A percentile compares a stretch with the other conserved stretches of the same genome.
Conservation (phyloP, 257 asterid species). For the Anisodus acutangulus region DNA sequence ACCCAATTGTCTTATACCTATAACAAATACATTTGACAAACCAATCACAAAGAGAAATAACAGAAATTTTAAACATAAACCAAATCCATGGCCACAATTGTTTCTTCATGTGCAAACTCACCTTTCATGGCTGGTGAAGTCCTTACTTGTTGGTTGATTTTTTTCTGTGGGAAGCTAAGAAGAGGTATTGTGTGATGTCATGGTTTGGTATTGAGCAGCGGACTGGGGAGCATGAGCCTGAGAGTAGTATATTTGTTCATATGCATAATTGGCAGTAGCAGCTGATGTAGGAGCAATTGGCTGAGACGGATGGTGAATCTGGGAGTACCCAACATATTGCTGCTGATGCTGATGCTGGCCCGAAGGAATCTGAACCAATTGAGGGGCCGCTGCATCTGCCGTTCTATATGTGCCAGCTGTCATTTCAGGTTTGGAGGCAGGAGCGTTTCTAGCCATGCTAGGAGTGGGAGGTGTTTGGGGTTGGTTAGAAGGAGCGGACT, state of each 20-base stretch:
- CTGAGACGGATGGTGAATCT: slow-evolving; percentile 77
- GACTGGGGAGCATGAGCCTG: slow-evolving; percentile 70
- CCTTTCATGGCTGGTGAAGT: slow-evolving; percentile 55
- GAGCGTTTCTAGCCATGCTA: slow-evolving; percentile 43
- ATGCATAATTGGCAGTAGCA: slow-evolving; percentile 54
- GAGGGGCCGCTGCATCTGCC: slow-evolving; percentile 48
- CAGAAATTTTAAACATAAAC: slow-evolving; percentile 45
- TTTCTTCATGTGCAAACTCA: slow-evolving; percentile 58
- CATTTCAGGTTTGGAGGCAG: slow-evolving; percentile 70
- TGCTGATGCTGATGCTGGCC: slow-evolving; percentile 48
- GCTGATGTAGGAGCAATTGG: slow-evolving; percentile 66
- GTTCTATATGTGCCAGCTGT: slow-evolving; percentile 63
- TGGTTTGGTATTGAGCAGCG: slow-evolving; percentile 77
- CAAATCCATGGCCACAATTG: slow-evolving; percentile 69
- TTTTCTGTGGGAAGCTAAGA: slow-evolving; percentile 63
- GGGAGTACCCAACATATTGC: slow-evolving; percentile 75
- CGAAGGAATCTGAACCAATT: slow-evolving; percentile 62
- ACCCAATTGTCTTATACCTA: slow-evolving; percentile 30
- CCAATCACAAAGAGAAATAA: slow-evolving; percentile 51
- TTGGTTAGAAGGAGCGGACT: slow-evolving; percentile 57
- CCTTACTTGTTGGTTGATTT: slow-evolving; percentile 58
- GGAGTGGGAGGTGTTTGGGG: slow-evolving; percentile 61
- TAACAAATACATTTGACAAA: slow-evolving; percentile 66
- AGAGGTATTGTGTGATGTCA: slow-evolving; percentile 60
- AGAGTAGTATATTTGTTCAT: slow-evolving; percentile 78